Percentiles rank a stretch among this genome's conserved stretches.
These are phyloP conservation scores for Ceriops zippeliana DNA, from an alignment of 345 rosid species.

Conservation along the genomic window DNA sequence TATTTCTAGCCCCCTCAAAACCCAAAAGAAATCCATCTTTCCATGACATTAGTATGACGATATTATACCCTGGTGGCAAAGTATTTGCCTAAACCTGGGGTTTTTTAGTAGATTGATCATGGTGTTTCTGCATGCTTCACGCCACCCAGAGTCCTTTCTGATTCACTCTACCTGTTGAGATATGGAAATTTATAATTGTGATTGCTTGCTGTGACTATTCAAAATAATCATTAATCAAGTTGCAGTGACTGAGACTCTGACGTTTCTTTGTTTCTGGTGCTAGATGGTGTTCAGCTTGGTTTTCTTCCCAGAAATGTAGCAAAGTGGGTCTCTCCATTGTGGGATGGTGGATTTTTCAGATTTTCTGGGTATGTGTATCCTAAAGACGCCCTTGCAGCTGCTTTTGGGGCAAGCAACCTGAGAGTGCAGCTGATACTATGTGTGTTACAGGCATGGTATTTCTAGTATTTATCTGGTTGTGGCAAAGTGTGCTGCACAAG, in stretches of 20 bases:
- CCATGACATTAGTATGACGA: background rate
- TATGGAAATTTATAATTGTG: background rate
- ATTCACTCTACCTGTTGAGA: background rate
- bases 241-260: conserved; percentile 9
- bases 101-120: background rate
- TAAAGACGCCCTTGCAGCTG: conserved; percentile 74
- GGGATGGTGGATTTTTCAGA: conserved; percentile 68
- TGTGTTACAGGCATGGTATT: conserved; percentile 59
- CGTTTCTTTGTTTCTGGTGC: conserved; percentile 19
- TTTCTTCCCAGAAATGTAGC: conserved; percentile 75
- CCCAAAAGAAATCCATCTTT: background rate
- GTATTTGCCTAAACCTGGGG: conserved; percentile 5
- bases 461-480: conserved; percentile 20
- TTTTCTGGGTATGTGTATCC: conserved; percentile 69
- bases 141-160: background rate
- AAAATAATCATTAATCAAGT: conserved; percentile 1
- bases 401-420: conserved; percentile 57
- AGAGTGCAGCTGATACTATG: conserved; percentile 65
- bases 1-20: background rate
- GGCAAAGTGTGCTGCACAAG: conserved; percentile 5
- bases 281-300: conserved; percentile 74
- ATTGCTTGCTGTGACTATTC: conserved; percentile 7
- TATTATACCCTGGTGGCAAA: background rate
- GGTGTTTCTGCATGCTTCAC: background rate
- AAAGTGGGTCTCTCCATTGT: conserved; percentile 91